Percentiles rank a stretch among this genome's conserved stretches.
Evolutionary conservation across 495 filamentous ascomycete species (phyloP).

Genomic region (Clavariopsis aquatica): DNA sequence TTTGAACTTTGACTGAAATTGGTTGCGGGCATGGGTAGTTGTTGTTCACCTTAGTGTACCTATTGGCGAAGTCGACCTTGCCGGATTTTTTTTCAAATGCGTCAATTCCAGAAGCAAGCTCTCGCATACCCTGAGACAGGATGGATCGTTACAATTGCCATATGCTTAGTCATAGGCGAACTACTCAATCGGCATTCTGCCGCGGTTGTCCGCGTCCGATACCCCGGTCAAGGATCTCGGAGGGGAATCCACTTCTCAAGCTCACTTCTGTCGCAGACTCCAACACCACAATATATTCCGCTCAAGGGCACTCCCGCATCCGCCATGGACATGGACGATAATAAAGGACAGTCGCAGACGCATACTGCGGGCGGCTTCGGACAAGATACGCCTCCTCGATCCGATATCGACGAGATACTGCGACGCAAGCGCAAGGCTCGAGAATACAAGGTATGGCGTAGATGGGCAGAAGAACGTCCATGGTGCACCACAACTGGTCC

Average conservation of each 20-base stretch:
- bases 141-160: neutral
- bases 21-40: too few species aligned
- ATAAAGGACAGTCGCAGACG: slow-evolving; percentile 11
- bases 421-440: slow-evolving; percentile 47
- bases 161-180: neutral
- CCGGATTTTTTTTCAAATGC: too few species aligned
- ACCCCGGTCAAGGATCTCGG: slow-evolving; percentile 4
- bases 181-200: neutral
- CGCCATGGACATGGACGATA: slow-evolving; percentile 27
- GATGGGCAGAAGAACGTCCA: neutral
- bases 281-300: neutral
- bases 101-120: neutral
- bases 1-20: too few species aligned
- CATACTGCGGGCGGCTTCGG: slow-evolving; percentile 2
- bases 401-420: slow-evolving; percentile 48
- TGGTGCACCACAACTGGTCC: neutral
- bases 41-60: too few species aligned
- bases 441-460: slow-evolving; percentile 43
- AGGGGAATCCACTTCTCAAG: slow-evolving; percentile 9
- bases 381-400: slow-evolving; percentile 29
- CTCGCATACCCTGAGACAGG: too few species aligned
- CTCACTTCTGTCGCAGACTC: neutral
- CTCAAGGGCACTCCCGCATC: neutral
- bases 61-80: too few species aligned
- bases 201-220: neutral